phyloP scores from a whole-genome alignment of 2,329 filamentous ascomycete genomes.

The Berkeleyomyces basicola region DNA sequence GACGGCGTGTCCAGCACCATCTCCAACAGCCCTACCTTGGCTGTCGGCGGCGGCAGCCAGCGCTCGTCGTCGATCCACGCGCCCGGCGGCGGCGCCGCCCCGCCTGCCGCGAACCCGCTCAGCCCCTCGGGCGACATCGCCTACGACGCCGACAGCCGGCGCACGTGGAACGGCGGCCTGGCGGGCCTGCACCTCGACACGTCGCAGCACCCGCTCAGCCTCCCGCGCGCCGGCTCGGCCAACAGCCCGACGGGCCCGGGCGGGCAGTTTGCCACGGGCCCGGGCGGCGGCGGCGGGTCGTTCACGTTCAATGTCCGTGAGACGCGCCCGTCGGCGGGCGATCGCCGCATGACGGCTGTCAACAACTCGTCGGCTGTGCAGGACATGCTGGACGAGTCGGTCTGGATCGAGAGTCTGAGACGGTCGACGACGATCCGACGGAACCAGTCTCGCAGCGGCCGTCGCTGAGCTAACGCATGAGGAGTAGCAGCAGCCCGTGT shows the following conservation, averaged over 20 bases:
- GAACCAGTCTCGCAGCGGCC: not conserved
- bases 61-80: constrained; percentile 3
- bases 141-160: constrained; percentile 21
- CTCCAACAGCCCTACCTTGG: constrained; percentile 9
- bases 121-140: constrained; percentile 16
- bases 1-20: not conserved
- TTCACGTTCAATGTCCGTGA: constrained; percentile 44
- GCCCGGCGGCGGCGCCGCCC: not conserved
- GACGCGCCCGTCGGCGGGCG: constrained; percentile 19
- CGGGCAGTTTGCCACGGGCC: constrained; percentile 19
- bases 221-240: constrained; percentile 25
- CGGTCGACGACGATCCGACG: constrained; percentile 59
- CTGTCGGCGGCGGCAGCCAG: not conserved
- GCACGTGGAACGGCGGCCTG: constrained; percentile 24
- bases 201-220: constrained; percentile 35
- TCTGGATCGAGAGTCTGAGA: constrained; percentile 85
- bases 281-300: constrained; percentile 25
- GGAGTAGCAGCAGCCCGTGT: too few species aligned
- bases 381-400: constrained; percentile 72
- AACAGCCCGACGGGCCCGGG: constrained; percentile 19
- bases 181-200: constrained; percentile 22
- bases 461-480: not conserved
- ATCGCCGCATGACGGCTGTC: constrained; percentile 11
- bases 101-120: constrained; percentile 1
- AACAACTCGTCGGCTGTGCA: constrained; percentile 33